Evolutionary conservation across 2,329 filamentous ascomycete species (phyloP).

Genomic region (Colletotrichum truncatum): DNA sequence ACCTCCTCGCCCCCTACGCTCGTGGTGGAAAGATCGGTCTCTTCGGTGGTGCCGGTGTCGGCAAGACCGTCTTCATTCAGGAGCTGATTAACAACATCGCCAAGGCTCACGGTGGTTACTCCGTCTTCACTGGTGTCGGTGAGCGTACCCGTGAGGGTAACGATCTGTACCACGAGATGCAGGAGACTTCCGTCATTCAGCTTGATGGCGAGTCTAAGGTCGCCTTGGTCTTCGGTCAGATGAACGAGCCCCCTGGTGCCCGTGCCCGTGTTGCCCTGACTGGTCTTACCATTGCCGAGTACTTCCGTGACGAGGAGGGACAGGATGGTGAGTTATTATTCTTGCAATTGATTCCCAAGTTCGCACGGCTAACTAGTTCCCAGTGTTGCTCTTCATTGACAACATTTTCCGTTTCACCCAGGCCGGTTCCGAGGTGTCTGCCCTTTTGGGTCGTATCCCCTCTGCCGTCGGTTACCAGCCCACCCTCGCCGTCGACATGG

Average conservation of each 20-base stretch:
- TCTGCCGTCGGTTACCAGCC: conserved; percentile 99
- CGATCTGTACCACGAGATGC: conserved; percentile 99
- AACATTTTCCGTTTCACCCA: conserved; percentile 99
- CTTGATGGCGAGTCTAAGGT: conserved; percentile 99
- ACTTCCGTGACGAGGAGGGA: conserved; percentile 80
- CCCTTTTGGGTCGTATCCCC: conserved; percentile 98
- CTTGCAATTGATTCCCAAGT: background rate
- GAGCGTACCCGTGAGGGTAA: conserved; percentile 99
- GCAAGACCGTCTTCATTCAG: conserved; percentile 99
- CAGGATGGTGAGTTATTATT: conserved; percentile 77
- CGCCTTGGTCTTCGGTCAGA: conserved; percentile 99
- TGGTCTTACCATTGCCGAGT: conserved; percentile 82
- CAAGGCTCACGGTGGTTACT: conserved; percentile 99
- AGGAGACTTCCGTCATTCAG: conserved; percentile 99
- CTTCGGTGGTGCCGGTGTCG: conserved; percentile 99
- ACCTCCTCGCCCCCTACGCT: conserved; percentile 97
- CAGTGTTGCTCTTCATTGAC: conserved; percentile 99
- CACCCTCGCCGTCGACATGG: conserved; percentile 98
- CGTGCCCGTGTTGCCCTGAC: conserved; percentile 99
- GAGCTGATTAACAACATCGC: conserved; percentile 99
- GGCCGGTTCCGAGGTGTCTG: conserved; percentile 99
- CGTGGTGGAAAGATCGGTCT: conserved; percentile 99
- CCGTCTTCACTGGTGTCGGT: conserved; percentile 99
- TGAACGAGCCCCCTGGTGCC: conserved; percentile 99
- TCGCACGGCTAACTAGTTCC: conserved; percentile 36